A percentile compares a stretch with the other conserved stretches of the same genome.
Conservation (phyloP, 1,284 basidiomycete genomes). For the Ustilago loliicola region DNA sequence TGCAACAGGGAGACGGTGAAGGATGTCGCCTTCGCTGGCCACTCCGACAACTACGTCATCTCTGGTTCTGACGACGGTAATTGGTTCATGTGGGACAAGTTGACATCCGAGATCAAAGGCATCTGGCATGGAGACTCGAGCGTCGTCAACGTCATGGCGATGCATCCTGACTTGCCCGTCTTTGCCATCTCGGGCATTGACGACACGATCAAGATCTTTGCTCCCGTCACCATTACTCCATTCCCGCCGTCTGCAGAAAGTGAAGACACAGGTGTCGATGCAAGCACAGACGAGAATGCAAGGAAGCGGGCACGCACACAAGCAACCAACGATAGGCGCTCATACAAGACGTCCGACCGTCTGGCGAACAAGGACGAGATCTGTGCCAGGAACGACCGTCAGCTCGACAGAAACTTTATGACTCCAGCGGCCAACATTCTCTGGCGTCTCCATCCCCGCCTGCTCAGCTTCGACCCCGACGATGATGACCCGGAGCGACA, state of each 20-base stretch:
- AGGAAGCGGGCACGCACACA: slow-evolving; percentile 6
- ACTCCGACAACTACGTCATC: slow-evolving; percentile 80
- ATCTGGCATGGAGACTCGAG: slow-evolving; percentile 54
- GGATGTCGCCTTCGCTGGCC: slow-evolving; percentile 89
- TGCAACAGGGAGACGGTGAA: slow-evolving; percentile 89
- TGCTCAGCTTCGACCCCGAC: slow-evolving; percentile 9
- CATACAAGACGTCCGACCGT: slow-evolving; percentile 20
- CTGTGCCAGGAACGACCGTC: slow-evolving; percentile 12
- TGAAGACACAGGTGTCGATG: not conserved
- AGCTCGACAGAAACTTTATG: slow-evolving; percentile 3
- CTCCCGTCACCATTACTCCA: slow-evolving; percentile 72
- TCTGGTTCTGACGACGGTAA: slow-evolving; percentile 90
- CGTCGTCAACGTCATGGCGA: slow-evolving; percentile 83
- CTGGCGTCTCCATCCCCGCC: slow-evolving; percentile 19
- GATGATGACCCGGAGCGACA: slow-evolving; percentile 17
- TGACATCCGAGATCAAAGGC: slow-evolving; percentile 43
- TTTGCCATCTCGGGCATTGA: slow-evolving; percentile 91
- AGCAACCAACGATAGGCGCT: not conserved
- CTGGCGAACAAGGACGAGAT: slow-evolving; percentile 33
- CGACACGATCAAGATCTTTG: slow-evolving; percentile 86
- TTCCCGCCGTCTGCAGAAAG: slow-evolving; percentile 10
- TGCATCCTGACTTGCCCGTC: slow-evolving; percentile 83
- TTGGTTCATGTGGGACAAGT: slow-evolving; percentile 76
- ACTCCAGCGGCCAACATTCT: slow-evolving; percentile 16
- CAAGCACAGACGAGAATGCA: not conserved